Base-by-base conservation (phyloP, 176 grass and related monocot genomes). In the Rhynchospora tenuis region DNA sequence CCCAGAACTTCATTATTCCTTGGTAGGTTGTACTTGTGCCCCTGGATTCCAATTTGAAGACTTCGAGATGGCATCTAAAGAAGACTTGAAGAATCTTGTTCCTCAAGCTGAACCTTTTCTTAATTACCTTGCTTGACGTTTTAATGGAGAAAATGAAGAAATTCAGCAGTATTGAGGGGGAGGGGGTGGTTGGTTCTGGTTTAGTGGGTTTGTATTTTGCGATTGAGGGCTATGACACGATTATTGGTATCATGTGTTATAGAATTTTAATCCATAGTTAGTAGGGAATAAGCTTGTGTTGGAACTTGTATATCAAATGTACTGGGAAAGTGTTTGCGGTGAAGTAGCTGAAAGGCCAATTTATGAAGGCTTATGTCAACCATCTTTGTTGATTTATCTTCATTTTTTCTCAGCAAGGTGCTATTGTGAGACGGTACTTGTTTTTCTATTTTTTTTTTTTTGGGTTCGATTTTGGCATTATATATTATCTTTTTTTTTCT, bases 31-130 rank as follows among this genome's bases (percentile, higher is more conserved):
- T 84, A 98, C 96, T n/a, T 95, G 96, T 57, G 86, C 96, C 29
- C 96, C 96, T 11, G 93, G 87, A 28, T 99, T 99, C 78, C 89
- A 98, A 76, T 95, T 90, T 27, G 86, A 98, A 24, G 93, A 98
- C 17, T 93, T 90, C 22, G 86, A 93, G 56, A 88, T 99, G 86
- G 96, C 89, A 47, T 87, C 80, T 44, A 86, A 86, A 54, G 80
- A 89, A 57, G 91, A 95, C n/a, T 78, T 93, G 58, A 91, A 80
- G 42, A 59, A 85, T 28, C 87, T 95, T 14, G 91, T 89, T 83
- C 96, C 96, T 0, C 86, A 84, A 77, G 91, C 93, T 27, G 93
- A 91, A 63, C 93, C 96, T 24, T 90, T 98, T 81, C 89, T 95
- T 57, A 66, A 86, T 7, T 98, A 92, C 44, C 88, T 99, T 68